A percentile compares a stretch with the other conserved stretches of the same genome.
phyloP scores from a whole-genome alignment of 106 monocot species.

The Triglochin maritima region DNA sequence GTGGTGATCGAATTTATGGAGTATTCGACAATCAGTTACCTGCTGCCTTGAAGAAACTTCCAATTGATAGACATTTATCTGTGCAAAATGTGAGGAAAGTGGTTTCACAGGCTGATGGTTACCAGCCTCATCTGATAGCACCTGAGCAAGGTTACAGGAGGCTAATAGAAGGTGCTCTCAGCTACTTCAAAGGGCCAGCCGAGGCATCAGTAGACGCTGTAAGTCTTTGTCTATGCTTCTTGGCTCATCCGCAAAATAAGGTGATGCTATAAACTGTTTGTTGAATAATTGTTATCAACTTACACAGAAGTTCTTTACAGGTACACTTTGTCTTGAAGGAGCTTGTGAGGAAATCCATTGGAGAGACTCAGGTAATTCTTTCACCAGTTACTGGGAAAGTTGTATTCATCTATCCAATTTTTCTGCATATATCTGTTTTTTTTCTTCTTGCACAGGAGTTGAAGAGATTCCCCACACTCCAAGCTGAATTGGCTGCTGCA shows the following conservation, averaged over 20 bases:
- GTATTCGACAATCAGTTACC: conserved; percentile 83
- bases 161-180: conserved; percentile 54
- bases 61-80: conserved; percentile 64
- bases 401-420: not conserved
- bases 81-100: conserved; percentile 61
- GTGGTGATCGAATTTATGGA: conserved; percentile 74
- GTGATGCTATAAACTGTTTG: no score
- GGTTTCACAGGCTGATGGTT: conserved; percentile 71
- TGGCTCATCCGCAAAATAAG: no score
- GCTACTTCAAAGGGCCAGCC: conserved; percentile 60
- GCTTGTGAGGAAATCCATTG: conserved; percentile 45
- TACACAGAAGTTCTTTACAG: conserved; percentile 8
- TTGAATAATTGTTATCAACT: not conserved
- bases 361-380: conserved; percentile 33
- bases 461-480: conserved; percentile 67
- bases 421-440: not conserved
- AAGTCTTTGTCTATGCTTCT: conserved; percentile 7
- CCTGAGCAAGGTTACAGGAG: conserved; percentile 80
- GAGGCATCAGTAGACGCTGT: conserved; percentile 82
- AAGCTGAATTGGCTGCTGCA: conserved; percentile 67
- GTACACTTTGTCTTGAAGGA: conserved; percentile 50
- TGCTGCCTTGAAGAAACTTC: conserved; percentile 68
- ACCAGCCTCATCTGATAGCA: conserved; percentile 78
- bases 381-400: not conserved
- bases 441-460: conserved; percentile 44